phyloP scores from a whole-genome alignment of 2,329 filamentous ascomycete species.

The Bipolaris bicolor region DNA sequence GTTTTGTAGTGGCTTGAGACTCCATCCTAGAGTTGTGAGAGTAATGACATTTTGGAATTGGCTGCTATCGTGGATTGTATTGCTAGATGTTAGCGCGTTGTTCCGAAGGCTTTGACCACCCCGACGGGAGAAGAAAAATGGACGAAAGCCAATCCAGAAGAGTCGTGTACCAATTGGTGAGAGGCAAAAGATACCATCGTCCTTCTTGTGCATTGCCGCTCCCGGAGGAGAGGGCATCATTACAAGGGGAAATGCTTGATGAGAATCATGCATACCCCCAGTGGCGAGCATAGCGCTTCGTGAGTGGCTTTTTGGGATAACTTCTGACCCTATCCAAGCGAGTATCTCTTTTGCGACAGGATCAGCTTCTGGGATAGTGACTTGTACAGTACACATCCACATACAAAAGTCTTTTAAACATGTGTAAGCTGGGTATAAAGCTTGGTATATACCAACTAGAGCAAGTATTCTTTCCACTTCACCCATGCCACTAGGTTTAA shows the following conservation, averaged over 20 bases:
- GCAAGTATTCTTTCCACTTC: conserved; percentile 34
- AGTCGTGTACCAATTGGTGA: conserved; percentile 31
- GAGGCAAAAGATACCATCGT: conserved; percentile 21
- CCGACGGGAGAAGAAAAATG: conserved; percentile 33
- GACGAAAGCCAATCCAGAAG: conserved; percentile 41
- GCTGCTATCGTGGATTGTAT: conserved; percentile 15
- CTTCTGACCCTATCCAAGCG: conserved; percentile 34
- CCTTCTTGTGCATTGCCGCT: neutral
- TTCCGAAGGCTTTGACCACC: conserved; percentile 6
- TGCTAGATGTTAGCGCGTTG: neutral
- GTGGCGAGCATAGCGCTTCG: conserved; percentile 33
- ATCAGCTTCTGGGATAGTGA: conserved; percentile 33
- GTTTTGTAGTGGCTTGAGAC: conserved; percentile 27
- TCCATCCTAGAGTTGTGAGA: conserved; percentile 38
- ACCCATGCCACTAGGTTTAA: conserved; percentile 22
- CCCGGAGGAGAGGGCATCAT: neutral
- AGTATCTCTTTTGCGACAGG: conserved; percentile 34
- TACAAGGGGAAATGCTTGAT: conserved; percentile 9
- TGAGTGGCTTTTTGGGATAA: conserved; percentile 30
- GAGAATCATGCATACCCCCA: conserved; percentile 17
- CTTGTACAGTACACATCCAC: conserved; percentile 29
- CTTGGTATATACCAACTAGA: conserved; percentile 33
- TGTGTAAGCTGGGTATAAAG: conserved; percentile 23
- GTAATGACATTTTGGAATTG: conserved; percentile 25
- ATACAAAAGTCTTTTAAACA: conserved; percentile 25